Base-by-base conservation (phyloP, 2,329 filamentous ascomycete genomes). In the Colletotrichum orchidophilum region DNA sequence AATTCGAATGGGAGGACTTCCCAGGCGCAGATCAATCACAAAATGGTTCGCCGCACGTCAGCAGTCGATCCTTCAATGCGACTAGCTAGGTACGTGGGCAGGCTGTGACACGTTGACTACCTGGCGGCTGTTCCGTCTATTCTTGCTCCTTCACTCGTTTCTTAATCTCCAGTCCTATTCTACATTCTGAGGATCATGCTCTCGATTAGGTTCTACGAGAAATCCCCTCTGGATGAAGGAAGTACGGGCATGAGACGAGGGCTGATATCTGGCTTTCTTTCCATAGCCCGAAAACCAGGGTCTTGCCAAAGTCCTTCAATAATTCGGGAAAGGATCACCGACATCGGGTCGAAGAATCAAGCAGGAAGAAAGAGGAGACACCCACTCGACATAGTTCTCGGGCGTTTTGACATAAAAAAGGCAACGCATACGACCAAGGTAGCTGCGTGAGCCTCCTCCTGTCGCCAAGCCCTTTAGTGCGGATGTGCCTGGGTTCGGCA, bases 381-480 rank as follows among this genome's bases (percentile, higher is more conserved):
- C 8, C 8, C 39, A 18, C 39, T 46, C 21, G 39, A 46, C 39
- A 21, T 13, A 15, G 39, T 21, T 18, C 3, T 49, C 26, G 57
- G 35, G 18, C 18, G 9, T 11, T n/a, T 29, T 42, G 35, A 13
- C 33, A 29, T 11, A 27, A 9, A 29, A 58, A 42, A 21, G 7
- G 55, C 33, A 39, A 39, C 21, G 6, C 13, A 11, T n/a, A 24
- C 13, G 39, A 13, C 18, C n/a, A n/a, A n/a, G n/a, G n/a, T 4
- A 46, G 39, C 39, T 21, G 39, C 8, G 39, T 18, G 39, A 18
- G 39, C 21, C n/a, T 26, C 21, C 63, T 66, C 33, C 21, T 58
- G 42, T 29, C 27, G 68, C 68, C 64, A 71, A 71, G 68, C 52
- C 57, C 64, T 18, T 62, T 68, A 68, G 63, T 53, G 57, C 55